Base-by-base conservation (phyloP, 352 stramenopile genomes). In the Phytophthora citrophthora region DNA sequence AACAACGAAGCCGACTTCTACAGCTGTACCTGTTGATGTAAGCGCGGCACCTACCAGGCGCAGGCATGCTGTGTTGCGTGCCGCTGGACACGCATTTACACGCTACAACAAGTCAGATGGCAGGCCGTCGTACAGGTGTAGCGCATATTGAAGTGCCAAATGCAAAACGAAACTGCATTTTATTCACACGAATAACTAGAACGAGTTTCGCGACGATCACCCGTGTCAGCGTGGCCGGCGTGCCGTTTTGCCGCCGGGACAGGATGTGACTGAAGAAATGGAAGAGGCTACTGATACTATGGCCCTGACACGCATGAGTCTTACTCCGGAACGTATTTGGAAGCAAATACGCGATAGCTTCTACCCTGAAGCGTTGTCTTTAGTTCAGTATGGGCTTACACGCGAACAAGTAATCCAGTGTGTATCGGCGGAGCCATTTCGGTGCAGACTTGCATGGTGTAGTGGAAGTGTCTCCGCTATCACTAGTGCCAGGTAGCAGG, bases 341-440 rank as follows among this genome's bases (percentile, higher is more conserved):
- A 49, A 49, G 20, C 15, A 32, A 1, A 16, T 49, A 18, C 18
- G 43, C 2, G 23, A 32, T 4, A 9, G 32, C 18, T 34, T 32
- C 13, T 49, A 32, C 20, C 43, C 43, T 8, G 43, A 49, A 32
- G 20, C 15, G 2, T n/a, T 49, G 20, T 10, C 20, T 18, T 20
- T 49, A 16, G 9, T 32, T 1, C 43, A 49, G 43, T 34, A 18
- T 34, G 43, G 43, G 11, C 23, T 49, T 12, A 49, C 20, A 31
- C 20, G 43, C 1, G 43, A 49, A n/a, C 43, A 49, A 49, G 43
- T 49, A 12, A 32, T 49, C 31, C 43, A 49, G 20, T 20, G 40
- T 1, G 40, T 46, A 9, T n/a, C 15, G 40, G 3, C 40, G n/a
- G 8, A 26, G 40, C 11, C 40, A 46, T 4, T 46, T 46, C n/a